These are phyloP conservation scores for Chenopodium formosanum DNA, from an alignment of 148 eudicot genomes.

Conservation along the genomic window DNA sequence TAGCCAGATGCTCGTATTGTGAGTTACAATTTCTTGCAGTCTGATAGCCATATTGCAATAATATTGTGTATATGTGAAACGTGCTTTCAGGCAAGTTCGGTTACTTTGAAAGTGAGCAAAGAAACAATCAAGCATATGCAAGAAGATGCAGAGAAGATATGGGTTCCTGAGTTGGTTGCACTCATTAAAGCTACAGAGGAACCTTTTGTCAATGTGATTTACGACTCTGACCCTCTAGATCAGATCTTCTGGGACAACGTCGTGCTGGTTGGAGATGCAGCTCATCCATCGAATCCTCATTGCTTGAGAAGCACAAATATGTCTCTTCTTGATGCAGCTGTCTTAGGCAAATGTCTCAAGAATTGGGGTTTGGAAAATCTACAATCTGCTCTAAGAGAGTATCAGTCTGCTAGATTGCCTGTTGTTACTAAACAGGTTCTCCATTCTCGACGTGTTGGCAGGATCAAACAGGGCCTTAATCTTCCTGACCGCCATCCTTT, in stretches of 20 bases:
- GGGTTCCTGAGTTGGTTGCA: slow-evolving; percentile 58
- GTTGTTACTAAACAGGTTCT: slow-evolving; percentile 58
- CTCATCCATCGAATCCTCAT: slow-evolving; percentile 91
- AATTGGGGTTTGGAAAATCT: slow-evolving; percentile 54
- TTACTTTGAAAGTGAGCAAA: slow-evolving; percentile 68
- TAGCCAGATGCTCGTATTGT: no score
- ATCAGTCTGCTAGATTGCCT: slow-evolving; percentile 57
- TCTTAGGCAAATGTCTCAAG: slow-evolving; percentile 65
- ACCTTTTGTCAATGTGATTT: slow-evolving; percentile 77
- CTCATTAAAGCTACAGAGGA: slow-evolving; percentile 59
- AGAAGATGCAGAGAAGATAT: slow-evolving; percentile 52
- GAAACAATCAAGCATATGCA: slow-evolving; percentile 62
- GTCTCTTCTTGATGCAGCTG: slow-evolving; percentile 78
- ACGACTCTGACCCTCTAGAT: slow-evolving; percentile 69
- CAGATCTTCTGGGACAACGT: slow-evolving; percentile 62
- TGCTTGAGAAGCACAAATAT: slow-evolving; percentile 91
- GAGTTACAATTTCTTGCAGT: not conserved
- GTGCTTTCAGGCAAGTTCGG: slow-evolving; percentile 58
- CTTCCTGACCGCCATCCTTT: slow-evolving; percentile 40
- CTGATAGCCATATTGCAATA: not conserved
- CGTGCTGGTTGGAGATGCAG: slow-evolving; percentile 83
- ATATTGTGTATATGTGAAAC: not conserved
- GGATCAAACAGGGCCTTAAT: slow-evolving; percentile 71
- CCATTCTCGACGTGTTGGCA: slow-evolving; percentile 64
- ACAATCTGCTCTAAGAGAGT: slow-evolving; percentile 52